These are phyloP conservation scores for Hypoxylon sp. DNA, from an alignment of 2,329 filamentous ascomycete genomes.

Conservation along the genomic window DNA sequence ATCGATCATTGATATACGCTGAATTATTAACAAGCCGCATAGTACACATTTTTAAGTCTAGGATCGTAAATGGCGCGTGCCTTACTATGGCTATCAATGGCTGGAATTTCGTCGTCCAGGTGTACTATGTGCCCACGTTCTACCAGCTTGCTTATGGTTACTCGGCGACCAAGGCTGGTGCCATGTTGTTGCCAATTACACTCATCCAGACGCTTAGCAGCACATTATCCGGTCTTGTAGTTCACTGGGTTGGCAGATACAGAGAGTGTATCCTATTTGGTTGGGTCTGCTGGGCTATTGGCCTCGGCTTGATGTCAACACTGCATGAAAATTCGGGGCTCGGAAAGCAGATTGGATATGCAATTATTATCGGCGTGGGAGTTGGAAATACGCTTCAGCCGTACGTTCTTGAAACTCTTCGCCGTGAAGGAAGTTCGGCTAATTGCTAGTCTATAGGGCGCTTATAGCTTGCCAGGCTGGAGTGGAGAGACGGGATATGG, in stretches of 20 bases:
- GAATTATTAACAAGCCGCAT: conserved; percentile 46
- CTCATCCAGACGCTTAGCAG: conserved; percentile 63
- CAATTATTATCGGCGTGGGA: conserved; percentile 65
- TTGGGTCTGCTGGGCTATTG: conserved; percentile 66
- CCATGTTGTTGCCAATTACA: conserved; percentile 60
- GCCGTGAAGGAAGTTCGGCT: conserved; percentile 7
- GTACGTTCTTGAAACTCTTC: conserved; percentile 47
- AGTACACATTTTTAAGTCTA: conserved; percentile 68
- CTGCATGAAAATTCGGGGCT: conserved; percentile 63
- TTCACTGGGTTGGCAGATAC: conserved; percentile 67
- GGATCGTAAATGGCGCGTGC: conserved; percentile 68
- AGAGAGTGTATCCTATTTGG: conserved; percentile 68
- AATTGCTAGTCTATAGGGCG: conserved; percentile 50
- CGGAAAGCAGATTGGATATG: conserved; percentile 69
- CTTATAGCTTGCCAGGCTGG: conserved; percentile 70
- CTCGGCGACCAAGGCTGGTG: conserved; percentile 59
- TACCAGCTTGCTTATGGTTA: conserved; percentile 64
- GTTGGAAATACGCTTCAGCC: conserved; percentile 68
- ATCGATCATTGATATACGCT: conserved; percentile 1
- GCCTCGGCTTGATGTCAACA: conserved; percentile 67
- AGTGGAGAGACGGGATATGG: conserved; percentile 65
- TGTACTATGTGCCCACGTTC: conserved; percentile 64
- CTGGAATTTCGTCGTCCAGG: conserved; percentile 71
- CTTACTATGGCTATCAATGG: conserved; percentile 71
- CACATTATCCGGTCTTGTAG: conserved; percentile 66